phyloP scores from a whole-genome alignment of 768 basidiomycete genomes.

The Leccinum subtestaceum region DNA sequence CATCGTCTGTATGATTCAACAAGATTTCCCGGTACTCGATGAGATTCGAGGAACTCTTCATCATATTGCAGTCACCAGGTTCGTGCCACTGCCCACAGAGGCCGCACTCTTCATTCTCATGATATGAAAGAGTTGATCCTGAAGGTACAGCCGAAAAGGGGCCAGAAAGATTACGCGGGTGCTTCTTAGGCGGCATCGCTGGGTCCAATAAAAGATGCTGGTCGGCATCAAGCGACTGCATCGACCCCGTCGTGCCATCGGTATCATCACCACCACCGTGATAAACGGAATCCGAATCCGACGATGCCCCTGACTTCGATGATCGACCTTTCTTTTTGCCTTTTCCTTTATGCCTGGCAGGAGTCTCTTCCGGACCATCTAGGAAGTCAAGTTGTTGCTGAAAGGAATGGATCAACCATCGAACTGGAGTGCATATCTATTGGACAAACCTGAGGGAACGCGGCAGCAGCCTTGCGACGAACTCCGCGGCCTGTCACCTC shows the following conservation, averaged over 20 bases:
- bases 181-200: slow-evolving; percentile 3
- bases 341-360: slow-evolving; percentile 36
- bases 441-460: slow-evolving; percentile 37
- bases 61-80: slow-evolving; percentile 58
- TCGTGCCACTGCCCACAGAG: slow-evolving; percentile 59
- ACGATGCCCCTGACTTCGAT: slow-evolving; percentile 32
- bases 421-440: neutral
- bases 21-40: slow-evolving; percentile 69
- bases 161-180: neutral
- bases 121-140: neutral
- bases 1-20: slow-evolving; percentile 59
- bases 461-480: slow-evolving; percentile 64
- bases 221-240: slow-evolving; percentile 11
- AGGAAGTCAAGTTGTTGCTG: slow-evolving; percentile 34
- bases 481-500: slow-evolving; percentile 70
- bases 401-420: slow-evolving; percentile 3
- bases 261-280: slow-evolving; percentile 19
- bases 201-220: slow-evolving; percentile 1
- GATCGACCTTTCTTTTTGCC: slow-evolving; percentile 33
- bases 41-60: slow-evolving; percentile 59
- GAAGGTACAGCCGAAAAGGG: slow-evolving; percentile 5
- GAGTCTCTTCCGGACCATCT: slow-evolving; percentile 36
- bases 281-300: slow-evolving; percentile 38
- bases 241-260: slow-evolving; percentile 25
- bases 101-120: slow-evolving; percentile 43